Base-by-base conservation (phyloP, 2,329 filamentous ascomycete genomes). In the Nigrospora sphaerica region DNA sequence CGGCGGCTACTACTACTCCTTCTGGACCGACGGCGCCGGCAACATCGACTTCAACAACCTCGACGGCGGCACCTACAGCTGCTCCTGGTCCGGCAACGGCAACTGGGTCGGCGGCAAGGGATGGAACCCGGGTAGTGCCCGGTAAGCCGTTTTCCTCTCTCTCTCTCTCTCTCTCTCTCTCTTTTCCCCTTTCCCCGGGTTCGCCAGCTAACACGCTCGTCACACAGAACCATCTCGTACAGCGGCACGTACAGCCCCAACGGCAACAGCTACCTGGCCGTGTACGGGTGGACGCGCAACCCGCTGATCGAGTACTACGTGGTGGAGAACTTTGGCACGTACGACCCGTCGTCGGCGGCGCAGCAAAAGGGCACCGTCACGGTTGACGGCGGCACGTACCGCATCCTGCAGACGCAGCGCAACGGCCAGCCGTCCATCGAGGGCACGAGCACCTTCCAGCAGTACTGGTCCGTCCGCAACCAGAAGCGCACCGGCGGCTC, bases 1-100 rank as follows among this genome's bases (percentile, higher is more conserved):
- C 34, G 35, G 35, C 7, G 42, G 42, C 23, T 44, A 44, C 42
- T 44, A 44, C 42, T 44, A 44, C 62, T 77, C 73, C 11, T 80
- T 71, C 67, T 83, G 75, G 75, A 78, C 72, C 44, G 77, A 81
- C 48, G 72, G 73, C 31, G 66, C 62, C 14, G 69, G 65, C 32
- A 58, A 64, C 38, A 73, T 75, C 7, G 73, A 65, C 32, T 82
- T 81, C 66, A 77, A 71, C 57, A 81, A 80, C 61, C 71, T 68
- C 16, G 60, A 61, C 4, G 72, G 62, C 18, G 77, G 78, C 17
- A 58, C 61, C 48, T 80, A 78, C 65, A 70, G 63, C 49, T 64
- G 74, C 11, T 62, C 42, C 5, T 78, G 74, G 74, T 65, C 61
- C 31, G 69, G 68, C 53, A 62, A 61, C 14, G 69, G 67, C 51